Base-by-base conservation (phyloP, 768 basidiomycete genomes). In the Udeniomyces megalosporus region DNA sequence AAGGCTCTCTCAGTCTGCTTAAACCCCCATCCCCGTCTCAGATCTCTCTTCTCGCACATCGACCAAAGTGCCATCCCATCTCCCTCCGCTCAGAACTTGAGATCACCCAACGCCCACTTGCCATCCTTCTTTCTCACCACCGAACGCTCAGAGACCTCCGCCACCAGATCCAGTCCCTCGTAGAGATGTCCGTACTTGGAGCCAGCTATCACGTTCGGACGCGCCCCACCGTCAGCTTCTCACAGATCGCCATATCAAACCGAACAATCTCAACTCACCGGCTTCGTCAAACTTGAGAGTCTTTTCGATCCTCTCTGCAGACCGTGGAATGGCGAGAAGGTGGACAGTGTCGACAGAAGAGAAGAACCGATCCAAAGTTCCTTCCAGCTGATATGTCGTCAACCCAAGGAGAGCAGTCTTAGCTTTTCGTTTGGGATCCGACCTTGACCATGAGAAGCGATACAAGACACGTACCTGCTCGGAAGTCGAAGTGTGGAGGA, bases 281-380 rank as follows among this genome's bases (percentile, higher is more conserved):
- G 62, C 62, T 7, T 49, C 8, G 42, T 63, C 62, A 29, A 63
- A 63, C 38, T 63, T 42, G 38, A 63, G 62, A 11, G 62, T 58
- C 38, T 45, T 10, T 34, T 63, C 62, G 46, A 63, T 58, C 8
- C 62, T 48, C 10, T 48, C 42, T 12, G n/a, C 24, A 14, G 62
- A 52, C 1, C 62, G 56, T 24, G 62, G 56, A 34, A 63, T 53
- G 29, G 56, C 11, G 24, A 63, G n/a, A 20, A 63, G 62, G 24
- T 58, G 44, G 20, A 63, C 26, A 29, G 22, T 4, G 20, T 26
- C 17, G n/a, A 20, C 31, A 28, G 26, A 17, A 26, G 46, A 29
- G 50, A 63, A 63, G 50, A 63, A 63, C 0, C 62, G 62, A 50
- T 48, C 49, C 6, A 63, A 17, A 42, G 38, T 8, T 42, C 38